Percentiles rank a stretch among this genome's conserved stretches.
Evolutionary conservation across 768 basidiomycete genomes (phyloP).

Genomic region (Kwoniella botswanensis): DNA sequence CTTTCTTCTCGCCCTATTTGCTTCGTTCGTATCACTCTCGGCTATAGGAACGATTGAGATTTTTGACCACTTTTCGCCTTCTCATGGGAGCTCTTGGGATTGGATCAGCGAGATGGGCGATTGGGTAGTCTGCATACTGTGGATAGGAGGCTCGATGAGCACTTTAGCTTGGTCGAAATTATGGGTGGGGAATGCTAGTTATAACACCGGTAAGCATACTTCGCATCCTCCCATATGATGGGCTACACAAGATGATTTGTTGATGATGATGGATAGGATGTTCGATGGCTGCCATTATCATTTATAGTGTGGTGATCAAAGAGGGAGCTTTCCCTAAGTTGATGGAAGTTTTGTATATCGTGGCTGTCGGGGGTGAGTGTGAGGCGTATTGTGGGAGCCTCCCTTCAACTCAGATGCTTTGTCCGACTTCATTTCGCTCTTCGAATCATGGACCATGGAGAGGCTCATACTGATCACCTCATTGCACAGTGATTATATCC

Average conservation of each 20-base stretch:
- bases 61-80: constrained; percentile 63
- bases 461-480: too few relatives aligned
- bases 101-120: constrained; percentile 66
- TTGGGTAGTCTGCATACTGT: constrained; percentile 68
- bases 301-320: constrained; percentile 87
- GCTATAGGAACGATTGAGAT: constrained; percentile 82
- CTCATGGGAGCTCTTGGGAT: constrained; percentile 46
- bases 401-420: background rate
- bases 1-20: constrained; percentile 64
- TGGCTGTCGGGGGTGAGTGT: constrained; percentile 67
- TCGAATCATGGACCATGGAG: too few relatives aligned
- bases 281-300: constrained; percentile 62
- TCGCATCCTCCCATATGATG: background rate
- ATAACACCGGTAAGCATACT: constrained; percentile 72
- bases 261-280: constrained; percentile 46
- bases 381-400: too few relatives aligned
- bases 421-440: too few relatives aligned
- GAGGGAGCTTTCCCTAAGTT: constrained; percentile 83
- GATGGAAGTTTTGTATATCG: constrained; percentile 75
- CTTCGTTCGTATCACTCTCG: constrained; percentile 72
- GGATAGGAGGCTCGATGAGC: constrained; percentile 84
- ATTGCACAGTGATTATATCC: constrained; percentile 65
- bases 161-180: constrained; percentile 87
- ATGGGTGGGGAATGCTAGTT: constrained; percentile 85
- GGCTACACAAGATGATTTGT: background rate